Percentiles rank a stretch among this genome's conserved stretches.
phyloP scores from a whole-genome alignment of 805 yeast genomes.

The Ogataea haglerorum region DNA sequence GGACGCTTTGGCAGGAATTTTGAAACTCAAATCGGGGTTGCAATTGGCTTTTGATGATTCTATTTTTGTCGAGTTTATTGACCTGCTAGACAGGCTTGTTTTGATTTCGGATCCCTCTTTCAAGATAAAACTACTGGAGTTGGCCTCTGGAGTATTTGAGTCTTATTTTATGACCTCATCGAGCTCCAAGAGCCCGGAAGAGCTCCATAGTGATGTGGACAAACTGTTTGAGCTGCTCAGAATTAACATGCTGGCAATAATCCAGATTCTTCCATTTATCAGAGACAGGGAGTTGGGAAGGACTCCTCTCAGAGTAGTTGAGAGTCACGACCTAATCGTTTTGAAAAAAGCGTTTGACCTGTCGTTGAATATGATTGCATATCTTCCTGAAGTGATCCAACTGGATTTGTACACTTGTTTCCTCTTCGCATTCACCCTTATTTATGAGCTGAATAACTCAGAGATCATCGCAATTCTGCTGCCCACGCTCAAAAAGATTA shows the following conservation, averaged over 20 bases:
- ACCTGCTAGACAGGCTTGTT: constrained; percentile 7
- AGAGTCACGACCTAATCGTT: constrained; percentile 35
- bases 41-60: constrained; percentile 60
- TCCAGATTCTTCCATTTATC: constrained; percentile 57
- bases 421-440: constrained; percentile 56
- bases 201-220: constrained; percentile 58
- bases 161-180: constrained; percentile 45
- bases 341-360: constrained; percentile 48
- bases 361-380: constrained; percentile 58
- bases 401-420: constrained; percentile 70
- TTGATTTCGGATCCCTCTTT: constrained; percentile 48
- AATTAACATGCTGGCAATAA: constrained; percentile 60
- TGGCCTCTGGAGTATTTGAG: constrained; percentile 36
- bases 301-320: constrained; percentile 22
- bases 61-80: constrained; percentile 67
- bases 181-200: constrained; percentile 33
- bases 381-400: constrained; percentile 65
- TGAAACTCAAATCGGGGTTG: constrained; percentile 55
- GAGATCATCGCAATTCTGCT: constrained; percentile 49
- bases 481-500: constrained; percentile 47
- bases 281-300: constrained; percentile 40
- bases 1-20: constrained; percentile 51
- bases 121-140: constrained; percentile 46
- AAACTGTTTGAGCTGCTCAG: constrained; percentile 79
- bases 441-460: constrained; percentile 43